phyloP scores from a whole-genome alignment of 2,329 filamentous ascomycete genomes.

The Hymenoscyphus linearis region DNA sequence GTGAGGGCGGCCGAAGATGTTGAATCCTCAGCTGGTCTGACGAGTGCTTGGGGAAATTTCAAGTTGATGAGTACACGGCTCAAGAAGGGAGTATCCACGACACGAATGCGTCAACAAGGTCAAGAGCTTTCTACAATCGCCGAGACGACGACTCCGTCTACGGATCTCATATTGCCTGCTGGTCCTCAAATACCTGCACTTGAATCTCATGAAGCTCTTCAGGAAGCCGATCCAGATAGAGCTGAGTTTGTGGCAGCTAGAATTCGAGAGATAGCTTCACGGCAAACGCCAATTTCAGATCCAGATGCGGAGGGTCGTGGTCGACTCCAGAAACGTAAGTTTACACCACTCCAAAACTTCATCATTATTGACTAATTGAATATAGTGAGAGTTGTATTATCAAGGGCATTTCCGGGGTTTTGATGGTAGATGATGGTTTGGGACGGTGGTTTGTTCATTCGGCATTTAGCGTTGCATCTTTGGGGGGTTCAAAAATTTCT shows the following conservation, averaged over 20 bases:
- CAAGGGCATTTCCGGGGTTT: constrained; percentile 28
- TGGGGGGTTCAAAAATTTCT: no score
- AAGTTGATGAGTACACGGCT: constrained; percentile 11
- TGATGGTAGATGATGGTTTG: constrained; percentile 7
- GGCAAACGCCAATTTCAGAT: constrained; percentile 22
- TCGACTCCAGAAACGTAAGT: constrained; percentile 21
- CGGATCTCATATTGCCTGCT: constrained; percentile 7
- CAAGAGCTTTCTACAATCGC: constrained; percentile 10
- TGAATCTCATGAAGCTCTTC: not conserved
- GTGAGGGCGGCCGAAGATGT: constrained; percentile 19
- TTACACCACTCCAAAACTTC: not conserved
- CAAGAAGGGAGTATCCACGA: constrained; percentile 2
- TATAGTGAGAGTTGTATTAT: constrained; percentile 22
- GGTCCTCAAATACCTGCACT: constrained; percentile 7
- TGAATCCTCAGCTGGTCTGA: constrained; percentile 6
- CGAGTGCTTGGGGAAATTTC: constrained; percentile 8
- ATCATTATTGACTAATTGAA: constrained; percentile 2
- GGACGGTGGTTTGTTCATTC: constrained; percentile 3
- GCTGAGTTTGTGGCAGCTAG: constrained; percentile 22
- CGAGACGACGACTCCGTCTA: constrained; percentile 14
- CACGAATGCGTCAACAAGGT: constrained; percentile 4
- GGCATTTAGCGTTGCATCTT: constrained; percentile 17
- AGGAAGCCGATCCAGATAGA: not conserved
- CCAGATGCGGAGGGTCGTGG: constrained; percentile 17
- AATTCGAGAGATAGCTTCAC: constrained; percentile 23